A percentile compares a stretch with the other conserved stretches of the same genome.
These are phyloP conservation scores for Carpinus viminea DNA, from an alignment of 306 rosid species.

Conservation along the genomic window DNA sequence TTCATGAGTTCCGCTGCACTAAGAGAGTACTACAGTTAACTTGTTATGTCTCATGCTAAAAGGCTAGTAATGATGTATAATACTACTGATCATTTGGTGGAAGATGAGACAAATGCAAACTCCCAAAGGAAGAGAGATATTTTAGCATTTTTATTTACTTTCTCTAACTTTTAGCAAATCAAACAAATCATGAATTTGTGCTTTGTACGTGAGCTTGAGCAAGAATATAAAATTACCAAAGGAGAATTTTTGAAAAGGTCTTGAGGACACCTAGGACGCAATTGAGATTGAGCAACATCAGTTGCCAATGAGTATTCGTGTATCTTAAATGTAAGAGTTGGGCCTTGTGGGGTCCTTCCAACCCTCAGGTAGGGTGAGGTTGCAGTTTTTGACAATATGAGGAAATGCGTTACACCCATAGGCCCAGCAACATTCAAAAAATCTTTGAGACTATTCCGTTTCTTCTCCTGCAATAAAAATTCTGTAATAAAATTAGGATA, in stretches of 20 bases:
- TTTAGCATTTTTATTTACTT: slow-evolving; percentile 1
- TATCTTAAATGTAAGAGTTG: slow-evolving; percentile 86
- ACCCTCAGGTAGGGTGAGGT: slow-evolving; percentile 76
- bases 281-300: slow-evolving; percentile 72
- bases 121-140: background rate
- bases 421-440: slow-evolving; percentile 96
- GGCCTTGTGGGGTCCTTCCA: slow-evolving; percentile 94
- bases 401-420: slow-evolving; percentile 94
- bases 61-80: slow-evolving; percentile 5
- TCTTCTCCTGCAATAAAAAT: slow-evolving; percentile 75
- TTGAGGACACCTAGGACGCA: slow-evolving; percentile 85
- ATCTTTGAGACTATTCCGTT: slow-evolving; percentile 75
- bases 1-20: slow-evolving; percentile 7
- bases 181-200: background rate
- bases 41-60: background rate
- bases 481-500: background rate
- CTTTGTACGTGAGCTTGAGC: background rate
- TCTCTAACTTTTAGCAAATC: slow-evolving; percentile 14
- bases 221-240: slow-evolving; percentile 53
- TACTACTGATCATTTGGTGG: background rate
- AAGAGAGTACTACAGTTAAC: background rate
- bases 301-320: slow-evolving; percentile 76
- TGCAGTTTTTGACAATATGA: slow-evolving; percentile 85
- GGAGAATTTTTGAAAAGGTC: slow-evolving; percentile 91
- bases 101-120: background rate